Base-by-base conservation (phyloP, 2,329 filamentous ascomycete genomes). In the Pseudogymnoascus sp. region DNA sequence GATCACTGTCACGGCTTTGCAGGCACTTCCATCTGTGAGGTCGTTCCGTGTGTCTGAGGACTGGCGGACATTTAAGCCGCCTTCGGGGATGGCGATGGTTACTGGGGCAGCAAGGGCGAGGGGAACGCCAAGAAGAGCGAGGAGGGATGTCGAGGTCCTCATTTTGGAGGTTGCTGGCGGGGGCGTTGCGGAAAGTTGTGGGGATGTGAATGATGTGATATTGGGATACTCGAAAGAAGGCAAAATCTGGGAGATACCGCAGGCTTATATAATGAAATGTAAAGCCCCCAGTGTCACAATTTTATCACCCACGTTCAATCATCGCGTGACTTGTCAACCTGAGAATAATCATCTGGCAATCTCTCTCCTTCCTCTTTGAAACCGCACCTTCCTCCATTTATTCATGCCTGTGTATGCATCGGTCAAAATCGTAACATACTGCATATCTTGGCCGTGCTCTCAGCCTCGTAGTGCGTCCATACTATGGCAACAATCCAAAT, bases 1-100 rank as follows among this genome's bases (percentile, higher is more conserved):
- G 66, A 85, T 78, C 60, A 84, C 70, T 6, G 80, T 83, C 64
- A 81, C 75, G 33, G 73, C 68, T 35, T 76, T 77, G 70, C 78
- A 80, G 52, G 61, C 67, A 18, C 61, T 58, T n/a, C 70, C 71
- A 27, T 67, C 62, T 27, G 65, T 61, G 21, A 71, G 62, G 25
- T 67, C 69, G 60, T 70, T 69, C 60, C 33, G 33, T 25, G 36
- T 40, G 58, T 59, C 36, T 13, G 58, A 59, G 4, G 33, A 37
- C 12, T 59, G 58, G 58, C 58, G 58, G n/a, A 40, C 12, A n/a
- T 36, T 40, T n/a, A 59, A 37, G 33, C 36, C 58, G 2, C 33
- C 33, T 27, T 36, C 33, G 1, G 36, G 33, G 18, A 27, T 59
- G 6, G 58, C 33, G 13, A 37, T 13, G 9, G 25, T 8, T n/a